Evolutionary conservation across 331 rosid genomes (phyloP).

Genomic region (Malus hybrid): DNA sequence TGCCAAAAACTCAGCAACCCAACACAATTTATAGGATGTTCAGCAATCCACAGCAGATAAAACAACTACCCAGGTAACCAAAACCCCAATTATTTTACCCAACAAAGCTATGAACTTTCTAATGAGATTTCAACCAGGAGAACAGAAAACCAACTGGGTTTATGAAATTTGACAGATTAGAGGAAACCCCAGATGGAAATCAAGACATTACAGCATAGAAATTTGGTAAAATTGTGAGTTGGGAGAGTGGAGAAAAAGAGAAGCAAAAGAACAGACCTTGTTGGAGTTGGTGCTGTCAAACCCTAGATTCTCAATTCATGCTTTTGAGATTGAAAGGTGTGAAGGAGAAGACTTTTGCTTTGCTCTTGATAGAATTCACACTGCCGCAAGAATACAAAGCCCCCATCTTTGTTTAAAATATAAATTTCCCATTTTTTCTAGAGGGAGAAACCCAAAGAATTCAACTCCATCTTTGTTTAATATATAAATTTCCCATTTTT

Average conservation of each 20-base stretch:
- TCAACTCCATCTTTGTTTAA: constrained; percentile 27
- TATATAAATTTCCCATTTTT: background rate
- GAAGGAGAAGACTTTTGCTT: constrained; percentile 57
- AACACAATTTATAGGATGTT: constrained; percentile 22
- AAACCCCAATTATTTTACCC: constrained; percentile 36
- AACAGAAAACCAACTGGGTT: constrained; percentile 26
- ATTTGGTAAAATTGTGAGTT: constrained; percentile 18
- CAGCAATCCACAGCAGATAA: constrained; percentile 23
- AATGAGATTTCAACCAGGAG: background rate
- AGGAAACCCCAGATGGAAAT: constrained; percentile 13
- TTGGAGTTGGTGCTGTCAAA: constrained; percentile 54
- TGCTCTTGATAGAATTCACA: constrained; percentile 50
- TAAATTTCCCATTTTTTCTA: background rate
- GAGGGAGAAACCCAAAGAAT: constrained; percentile 9
- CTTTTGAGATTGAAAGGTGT: constrained; percentile 61
- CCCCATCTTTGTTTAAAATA: constrained; percentile 30
- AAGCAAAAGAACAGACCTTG: constrained; percentile 46
- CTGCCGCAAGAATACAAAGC: constrained; percentile 52
- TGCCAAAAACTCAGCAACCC: constrained; percentile 12
- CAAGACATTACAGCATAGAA: constrained; percentile 10
- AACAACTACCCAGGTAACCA: constrained; percentile 25
- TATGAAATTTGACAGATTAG: background rate
- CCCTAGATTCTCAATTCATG: constrained; percentile 75
- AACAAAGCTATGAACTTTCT: constrained; percentile 11
- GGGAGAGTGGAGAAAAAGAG: constrained; percentile 25